Evolutionary conservation across 2,329 filamentous ascomycete species (phyloP).

Genomic region (Drechslerella dactyloides): DNA sequence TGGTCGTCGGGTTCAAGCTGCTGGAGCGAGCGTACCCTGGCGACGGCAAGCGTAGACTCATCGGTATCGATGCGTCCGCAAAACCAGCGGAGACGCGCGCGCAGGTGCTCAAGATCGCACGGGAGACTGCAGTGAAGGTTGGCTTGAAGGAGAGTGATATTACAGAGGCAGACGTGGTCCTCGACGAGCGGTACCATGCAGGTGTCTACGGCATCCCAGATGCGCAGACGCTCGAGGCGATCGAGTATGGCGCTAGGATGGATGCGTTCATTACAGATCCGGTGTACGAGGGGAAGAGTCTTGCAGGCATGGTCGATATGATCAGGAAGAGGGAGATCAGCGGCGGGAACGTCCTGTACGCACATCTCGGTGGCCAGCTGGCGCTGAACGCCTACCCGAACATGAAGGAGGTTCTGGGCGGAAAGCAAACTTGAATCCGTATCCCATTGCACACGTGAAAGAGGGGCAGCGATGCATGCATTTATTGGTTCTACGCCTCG

Average conservation of each 20-base stretch:
- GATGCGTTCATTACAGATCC: conserved; percentile 78
- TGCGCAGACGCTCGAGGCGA: conserved; percentile 70
- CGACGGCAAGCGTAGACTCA: conserved; percentile 63
- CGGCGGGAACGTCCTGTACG: conserved; percentile 72
- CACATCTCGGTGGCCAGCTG: conserved; percentile 73
- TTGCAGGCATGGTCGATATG: conserved; percentile 74
- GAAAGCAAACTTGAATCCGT: conserved; percentile 8
- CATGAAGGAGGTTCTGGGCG: conserved; percentile 35
- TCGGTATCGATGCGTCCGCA: conserved; percentile 72
- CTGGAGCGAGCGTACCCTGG: conserved; percentile 61
- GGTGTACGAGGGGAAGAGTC: conserved; percentile 77
- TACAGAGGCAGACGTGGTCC: conserved; percentile 67
- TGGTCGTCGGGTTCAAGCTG: conserved; percentile 75
- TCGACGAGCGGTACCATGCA: conserved; percentile 71
- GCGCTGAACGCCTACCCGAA: conserved; percentile 66
- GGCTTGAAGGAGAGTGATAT: conserved; percentile 68
- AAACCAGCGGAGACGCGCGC: conserved; percentile 68
- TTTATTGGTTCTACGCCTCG: too few species aligned
- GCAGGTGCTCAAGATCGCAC: conserved; percentile 72
- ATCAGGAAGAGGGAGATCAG: conserved; percentile 68
- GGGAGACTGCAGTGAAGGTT: conserved; percentile 68
- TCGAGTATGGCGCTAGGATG: conserved; percentile 70
- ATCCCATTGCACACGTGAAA: conserved; percentile 5
- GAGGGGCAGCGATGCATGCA: not conserved
- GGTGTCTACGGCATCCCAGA: conserved; percentile 73